Evolutionary conservation across 2,329 filamentous ascomycete species (phyloP), one percentile per base, ranked within the genome.

Genomic region (Mycosphaerella arachidis): DNA sequence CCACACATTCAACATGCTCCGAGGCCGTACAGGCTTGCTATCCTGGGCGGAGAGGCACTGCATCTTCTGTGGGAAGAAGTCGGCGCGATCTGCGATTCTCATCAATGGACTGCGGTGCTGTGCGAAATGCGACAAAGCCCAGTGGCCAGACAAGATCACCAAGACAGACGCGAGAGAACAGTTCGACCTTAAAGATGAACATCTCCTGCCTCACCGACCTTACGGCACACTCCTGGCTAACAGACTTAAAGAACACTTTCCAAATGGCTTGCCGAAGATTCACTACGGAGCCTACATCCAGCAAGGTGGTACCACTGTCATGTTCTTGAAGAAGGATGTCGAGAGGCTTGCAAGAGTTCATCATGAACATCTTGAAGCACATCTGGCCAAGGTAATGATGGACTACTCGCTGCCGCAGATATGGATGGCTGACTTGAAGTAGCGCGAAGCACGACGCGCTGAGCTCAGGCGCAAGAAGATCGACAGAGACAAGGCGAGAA

Each of bases 71-170:
- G 71, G 71, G 27, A 71, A 67, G 35, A 61, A 56, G 10, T 65
- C 63, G 29, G 7, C 18, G 4, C 62, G 70, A 2, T 60, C 54
- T 5, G 69, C 70, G 13, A 70, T 71, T 24, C 60, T 73, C 18
- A 64, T 68, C 51, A 73, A 68, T 45, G 67, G 69, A 0, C 46
- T 72, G n/a, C 54, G 59, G 10, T 72, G 70, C 61, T 73, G 71
- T 56, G 27, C n/a, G 3, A 29, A 27, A 0, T 73, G 71, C 57
- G 71, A 73, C 50, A 62, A 61, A 37, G 56, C 54, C 45, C 52
- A 72, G 16, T 73, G 70, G 69, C 61, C 66, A 4, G 66, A 68
- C n/a, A 72, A 68, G 56, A 70, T 72, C 31, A 72, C 69, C 35
- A 68, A 68, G 58, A 72, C 68, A 0, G 48, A 64, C 13, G 71